Percentiles rank a stretch among this genome's conserved stretches.
These are phyloP conservation scores for Naganishia sp. DNA, from an alignment of 1,284 basidiomycete genomes.

Conservation along the genomic window DNA sequence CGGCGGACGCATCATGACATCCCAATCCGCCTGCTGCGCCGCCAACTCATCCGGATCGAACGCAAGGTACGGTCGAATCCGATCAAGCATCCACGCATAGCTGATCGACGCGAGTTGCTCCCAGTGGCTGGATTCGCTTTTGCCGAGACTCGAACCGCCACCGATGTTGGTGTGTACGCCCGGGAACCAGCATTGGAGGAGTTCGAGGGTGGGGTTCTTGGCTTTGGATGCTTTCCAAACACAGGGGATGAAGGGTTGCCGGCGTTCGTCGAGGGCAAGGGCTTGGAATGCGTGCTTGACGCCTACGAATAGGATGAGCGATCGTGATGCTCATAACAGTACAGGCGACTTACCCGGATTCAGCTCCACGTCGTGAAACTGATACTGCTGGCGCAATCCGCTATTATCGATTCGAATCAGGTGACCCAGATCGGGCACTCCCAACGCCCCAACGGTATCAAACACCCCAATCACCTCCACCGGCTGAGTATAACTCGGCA, in stretches of 20 bases:
- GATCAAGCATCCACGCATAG: constrained; percentile 30
- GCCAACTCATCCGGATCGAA: constrained; percentile 16
- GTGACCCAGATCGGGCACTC: constrained; percentile 27
- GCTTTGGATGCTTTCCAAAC: constrained; percentile 16
- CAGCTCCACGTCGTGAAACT: constrained; percentile 30
- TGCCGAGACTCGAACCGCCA: constrained; percentile 1
- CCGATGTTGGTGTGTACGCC: constrained; percentile 29
- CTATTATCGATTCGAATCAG: constrained; percentile 18
- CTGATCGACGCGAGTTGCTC: constrained; percentile 24
- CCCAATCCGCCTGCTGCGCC: constrained; percentile 16
- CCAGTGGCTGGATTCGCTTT: background rate
- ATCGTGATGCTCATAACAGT: constrained; percentile 33
- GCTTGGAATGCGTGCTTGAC: constrained; percentile 49
- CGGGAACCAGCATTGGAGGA: constrained; percentile 27
- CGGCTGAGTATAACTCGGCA: constrained; percentile 2
- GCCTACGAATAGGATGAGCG: constrained; percentile 2
- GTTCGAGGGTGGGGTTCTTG: constrained; percentile 21
- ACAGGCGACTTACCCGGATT: constrained; percentile 14
- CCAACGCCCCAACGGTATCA: constrained; percentile 26
- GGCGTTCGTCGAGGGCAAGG: constrained; percentile 47
- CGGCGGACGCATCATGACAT: background rate
- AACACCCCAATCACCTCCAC: constrained; percentile 28
- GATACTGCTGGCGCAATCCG: constrained; percentile 4
- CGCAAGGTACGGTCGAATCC: constrained; percentile 22
- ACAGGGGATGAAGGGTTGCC: constrained; percentile 34